These are phyloP conservation scores for Elsinoe perseae DNA, from an alignment of 2,329 filamentous ascomycete genomes.

Conservation along the genomic window DNA sequence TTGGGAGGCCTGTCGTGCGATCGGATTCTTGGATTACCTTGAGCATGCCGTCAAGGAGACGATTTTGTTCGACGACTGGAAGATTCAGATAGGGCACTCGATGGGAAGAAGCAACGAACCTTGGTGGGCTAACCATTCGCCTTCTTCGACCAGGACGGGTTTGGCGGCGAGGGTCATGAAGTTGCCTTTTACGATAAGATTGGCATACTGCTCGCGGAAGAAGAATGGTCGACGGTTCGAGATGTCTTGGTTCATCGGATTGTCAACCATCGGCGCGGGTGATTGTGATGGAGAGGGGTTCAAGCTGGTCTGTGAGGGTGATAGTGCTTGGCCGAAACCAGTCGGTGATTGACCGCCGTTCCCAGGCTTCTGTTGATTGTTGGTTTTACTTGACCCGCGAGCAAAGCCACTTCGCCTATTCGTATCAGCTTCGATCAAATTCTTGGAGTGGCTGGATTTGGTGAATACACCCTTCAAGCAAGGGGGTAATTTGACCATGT, in stretches of 20 bases:
- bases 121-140: slow-evolving; percentile 94
- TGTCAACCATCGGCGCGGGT: slow-evolving; percentile 62
- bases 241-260: slow-evolving; percentile 35
- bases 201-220: slow-evolving; percentile 67
- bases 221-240: slow-evolving; percentile 62
- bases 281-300: slow-evolving; percentile 39
- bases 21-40: slow-evolving; percentile 82
- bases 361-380: slow-evolving; percentile 31
- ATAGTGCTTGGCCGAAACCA: slow-evolving; percentile 25
- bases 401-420: slow-evolving; percentile 35
- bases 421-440: background rate
- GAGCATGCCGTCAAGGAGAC: slow-evolving; percentile 81
- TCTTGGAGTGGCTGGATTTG: background rate
- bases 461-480: slow-evolving; percentile 5
- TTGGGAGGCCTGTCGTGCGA: slow-evolving; percentile 60
- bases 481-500: slow-evolving; percentile 10
- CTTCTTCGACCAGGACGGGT: slow-evolving; percentile 86
- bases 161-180: slow-evolving; percentile 92
- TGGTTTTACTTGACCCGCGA: slow-evolving; percentile 36
- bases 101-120: slow-evolving; percentile 47
- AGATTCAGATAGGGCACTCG: background rate
- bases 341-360: slow-evolving; percentile 22
- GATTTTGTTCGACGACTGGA: slow-evolving; percentile 83
- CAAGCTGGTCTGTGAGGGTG: slow-evolving; percentile 16
- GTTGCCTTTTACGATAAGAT: slow-evolving; percentile 91